Base-by-base conservation (phyloP, 2,329 filamentous ascomycete species). In the Fusarium neocosmosporiellum region DNA sequence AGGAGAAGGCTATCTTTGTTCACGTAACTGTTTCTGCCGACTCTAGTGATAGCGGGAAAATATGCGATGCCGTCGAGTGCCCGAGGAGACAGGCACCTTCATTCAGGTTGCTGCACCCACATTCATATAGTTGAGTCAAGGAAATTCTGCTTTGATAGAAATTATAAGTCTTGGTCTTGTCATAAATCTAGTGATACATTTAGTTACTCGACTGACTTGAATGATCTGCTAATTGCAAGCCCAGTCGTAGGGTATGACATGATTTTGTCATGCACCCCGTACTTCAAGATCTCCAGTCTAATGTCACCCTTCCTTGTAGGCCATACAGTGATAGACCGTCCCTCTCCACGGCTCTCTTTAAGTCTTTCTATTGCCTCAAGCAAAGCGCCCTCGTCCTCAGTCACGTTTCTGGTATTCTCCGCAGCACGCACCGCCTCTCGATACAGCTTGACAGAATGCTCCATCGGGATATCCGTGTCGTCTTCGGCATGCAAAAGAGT, bases 161-260 rank as follows among this genome's bases (percentile, higher is more conserved):
- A 39, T 39, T 39, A n/a, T 11, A 39, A 13, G 6, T 20, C 13
- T 14, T 24, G 7, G 33, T n/a, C 13, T 24, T 46, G 11, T 34
- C n/a, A 11, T 34, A 34, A 33, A 22, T 22, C 18, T 50, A 18
- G 22, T 7, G n/a, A 8, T n/a, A 53, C 27, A 5, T 53, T 22
- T 48, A 16, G 3, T 48, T 48, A 20, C 11, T 10, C 10, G 3
- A 36, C 46, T 7, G 70, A 72, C n/a, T 58, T 61, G 24, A 75
- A 76, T 2, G 62, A 69, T 37, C 70, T 62, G 4, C 63, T 65
- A 31, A 88, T 81, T 1, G 86, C 86, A 63, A 88, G 75, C 36
- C 83, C 84, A 1, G 87, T 81, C 13, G 86, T 79, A 2, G 86
- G 84, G 75, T 87, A 85, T 4, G 84, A 84, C 86, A 88, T 88